phyloP scores from a whole-genome alignment of 2,329 filamentous ascomycete species.

The Alternaria incomplexa region DNA sequence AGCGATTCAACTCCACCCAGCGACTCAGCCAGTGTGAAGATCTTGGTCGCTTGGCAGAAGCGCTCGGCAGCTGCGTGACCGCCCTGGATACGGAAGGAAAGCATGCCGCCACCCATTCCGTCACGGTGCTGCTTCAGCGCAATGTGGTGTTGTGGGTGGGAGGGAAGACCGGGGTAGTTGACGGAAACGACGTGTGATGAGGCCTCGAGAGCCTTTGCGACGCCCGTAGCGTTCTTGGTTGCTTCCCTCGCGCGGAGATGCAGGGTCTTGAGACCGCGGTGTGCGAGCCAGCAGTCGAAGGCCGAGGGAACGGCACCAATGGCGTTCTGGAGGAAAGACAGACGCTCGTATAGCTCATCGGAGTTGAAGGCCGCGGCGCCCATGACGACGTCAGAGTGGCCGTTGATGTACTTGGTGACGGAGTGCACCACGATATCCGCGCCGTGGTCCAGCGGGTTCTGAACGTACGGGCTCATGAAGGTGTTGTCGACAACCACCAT shows the following conservation, averaged over 20 bases:
- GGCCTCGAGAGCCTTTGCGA: slow-evolving; percentile 77
- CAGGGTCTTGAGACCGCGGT: slow-evolving; percentile 94
- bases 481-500: slow-evolving; percentile 99
- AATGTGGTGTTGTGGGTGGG: slow-evolving; percentile 84
- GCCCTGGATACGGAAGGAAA: slow-evolving; percentile 91
- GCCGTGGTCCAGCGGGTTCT: slow-evolving; percentile 93
- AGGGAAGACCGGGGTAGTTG: slow-evolving; percentile 92
- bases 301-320: slow-evolving; percentile 93
- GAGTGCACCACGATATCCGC: slow-evolving; percentile 97
- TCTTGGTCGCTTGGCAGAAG: slow-evolving; percentile 87
- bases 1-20: slow-evolving; percentile 91
- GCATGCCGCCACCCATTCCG: slow-evolving; percentile 95
- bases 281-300: slow-evolving; percentile 98
- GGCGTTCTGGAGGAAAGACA: slow-evolving; percentile 94
- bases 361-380: slow-evolving; percentile 95
- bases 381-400: slow-evolving; percentile 96
- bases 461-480: slow-evolving; percentile 93
- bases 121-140: slow-evolving; percentile 90
- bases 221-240: slow-evolving; percentile 76
- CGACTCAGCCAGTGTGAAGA: slow-evolving; percentile 93
- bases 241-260: slow-evolving; percentile 91
- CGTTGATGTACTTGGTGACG: slow-evolving; percentile 99
- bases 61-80: slow-evolving; percentile 84
- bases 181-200: slow-evolving; percentile 85
- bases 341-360: slow-evolving; percentile 74